phyloP scores from a whole-genome alignment of 1,284 basidiomycete genomes.

The Ustilago lituana region DNA sequence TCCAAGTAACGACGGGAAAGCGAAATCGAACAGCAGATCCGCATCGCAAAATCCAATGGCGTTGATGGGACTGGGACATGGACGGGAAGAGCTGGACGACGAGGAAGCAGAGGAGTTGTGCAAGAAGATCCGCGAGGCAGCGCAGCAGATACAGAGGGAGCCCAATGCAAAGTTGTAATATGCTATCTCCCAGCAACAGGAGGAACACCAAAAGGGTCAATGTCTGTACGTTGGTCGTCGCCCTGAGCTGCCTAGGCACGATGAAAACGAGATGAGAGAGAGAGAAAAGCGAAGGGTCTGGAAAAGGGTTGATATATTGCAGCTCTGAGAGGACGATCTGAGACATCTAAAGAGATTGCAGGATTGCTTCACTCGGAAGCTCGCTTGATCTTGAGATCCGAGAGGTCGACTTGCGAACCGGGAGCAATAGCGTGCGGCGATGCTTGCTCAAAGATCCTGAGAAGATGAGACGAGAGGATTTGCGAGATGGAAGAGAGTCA shows the following conservation, averaged over 20 bases:
- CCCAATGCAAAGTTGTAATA: constrained; percentile 25
- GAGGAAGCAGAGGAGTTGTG: constrained; percentile 41
- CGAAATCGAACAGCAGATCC: constrained; percentile 8
- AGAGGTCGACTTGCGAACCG: constrained; percentile 57
- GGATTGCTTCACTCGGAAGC: constrained; percentile 28
- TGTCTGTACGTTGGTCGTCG: too few species aligned
- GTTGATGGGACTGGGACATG: constrained; percentile 44
- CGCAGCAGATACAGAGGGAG: constrained; percentile 1
- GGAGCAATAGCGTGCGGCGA: constrained; percentile 56
- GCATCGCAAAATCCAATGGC: constrained; percentile 26
- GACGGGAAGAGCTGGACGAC: constrained; percentile 57
- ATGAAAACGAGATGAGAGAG: too few species aligned
- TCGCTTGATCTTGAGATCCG: constrained; percentile 61
- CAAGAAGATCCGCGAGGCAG: constrained; percentile 29
- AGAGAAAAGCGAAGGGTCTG: not conserved
- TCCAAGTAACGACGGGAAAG: constrained; percentile 26
- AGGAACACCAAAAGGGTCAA: too few species aligned
- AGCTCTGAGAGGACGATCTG: not conserved
- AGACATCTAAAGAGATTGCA: constrained; percentile 1
- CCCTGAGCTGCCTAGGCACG: too few species aligned
- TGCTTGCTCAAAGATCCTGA: constrained; percentile 59
- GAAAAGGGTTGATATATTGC: constrained; percentile 19
- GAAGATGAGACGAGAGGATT: too few species aligned
- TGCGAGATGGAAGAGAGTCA: too few species aligned
- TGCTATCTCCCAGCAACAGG: too few species aligned